phyloP scores from a whole-genome alignment of 495 filamentous ascomycete genomes.

The Corynascus novoguineensis region DNA sequence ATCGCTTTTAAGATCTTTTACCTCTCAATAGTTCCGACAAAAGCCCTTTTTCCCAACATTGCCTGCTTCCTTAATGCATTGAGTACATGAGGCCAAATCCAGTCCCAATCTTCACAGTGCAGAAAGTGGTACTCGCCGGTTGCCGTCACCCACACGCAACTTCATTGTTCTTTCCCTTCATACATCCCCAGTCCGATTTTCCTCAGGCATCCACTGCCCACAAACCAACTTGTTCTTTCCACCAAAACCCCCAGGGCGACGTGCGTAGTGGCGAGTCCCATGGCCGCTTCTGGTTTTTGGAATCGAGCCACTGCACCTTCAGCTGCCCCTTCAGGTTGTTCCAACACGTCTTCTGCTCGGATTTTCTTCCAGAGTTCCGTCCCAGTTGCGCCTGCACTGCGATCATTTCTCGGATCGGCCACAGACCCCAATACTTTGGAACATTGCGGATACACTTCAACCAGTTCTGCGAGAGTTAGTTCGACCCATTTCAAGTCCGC shows the following conservation, averaged over 20 bases:
- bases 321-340: slow-evolving; percentile 16
- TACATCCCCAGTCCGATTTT: background rate
- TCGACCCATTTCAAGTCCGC: background rate
- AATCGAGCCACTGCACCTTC: background rate
- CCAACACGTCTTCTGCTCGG: background rate
- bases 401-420: background rate
- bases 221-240: background rate
- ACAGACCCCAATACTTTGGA: background rate
- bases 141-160: background rate
- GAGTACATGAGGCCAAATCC: background rate
- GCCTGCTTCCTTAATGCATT: background rate
- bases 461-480: background rate
- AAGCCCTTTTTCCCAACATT: background rate
- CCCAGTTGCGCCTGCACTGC: slow-evolving; percentile 5
- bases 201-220: slow-evolving; percentile 4
- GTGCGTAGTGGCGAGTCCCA: background rate
- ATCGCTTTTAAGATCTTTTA: no score
- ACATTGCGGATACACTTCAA: background rate
- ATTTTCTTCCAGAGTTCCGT: background rate
- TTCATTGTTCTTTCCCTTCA: slow-evolving; percentile 1
- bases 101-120: background rate
- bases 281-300: background rate
- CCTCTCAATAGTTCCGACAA: background rate
- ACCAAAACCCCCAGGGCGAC: background rate
- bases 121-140: background rate